Evolutionary conservation across 2,329 filamentous ascomycete genomes (phyloP), one percentile per base, ranked within the genome.

Genomic region (Curvularia sp.): DNA sequence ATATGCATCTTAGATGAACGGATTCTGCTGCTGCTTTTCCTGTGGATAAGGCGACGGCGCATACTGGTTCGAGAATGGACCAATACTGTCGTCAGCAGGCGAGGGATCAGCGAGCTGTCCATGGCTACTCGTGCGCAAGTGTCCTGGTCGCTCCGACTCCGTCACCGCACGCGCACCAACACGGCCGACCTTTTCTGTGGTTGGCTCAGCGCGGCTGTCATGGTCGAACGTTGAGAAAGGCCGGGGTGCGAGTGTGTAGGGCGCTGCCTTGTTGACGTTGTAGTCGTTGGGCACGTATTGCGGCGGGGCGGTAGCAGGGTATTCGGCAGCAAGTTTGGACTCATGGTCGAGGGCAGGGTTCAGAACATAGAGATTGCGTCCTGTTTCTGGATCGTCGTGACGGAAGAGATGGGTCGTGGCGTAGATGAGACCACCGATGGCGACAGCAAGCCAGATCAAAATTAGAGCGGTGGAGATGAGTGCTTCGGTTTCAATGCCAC

Each of bases 391-490:
- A 23, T 61, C 51, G 62, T 86, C 87, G 52, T 88, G 87, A 1
- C 83, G 83, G 27, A 80, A 80, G 79, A 90, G 86, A 54, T 88
- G 82, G 32, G 83, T 81, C 56, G 88, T 76, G 27, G 89, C 88
- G 58, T 92, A 86, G 47, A 86, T 77, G 54, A 94, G 77, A 48
- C 92, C 95, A 47, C 91, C 82, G 34, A 97, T 81, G 4, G 92
- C 86, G 57, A 96, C 84, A 60, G 95, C 77, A 52, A 96, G 70
- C 83, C 93, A 99, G 27, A 96, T 79, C 3, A 91, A 80, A 12
- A 97, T 78, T 4, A 99, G 80, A 49, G 83, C 86, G 0, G 85
- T 83, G 2, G 93, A 91, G 66, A 98, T 93, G 63, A 96, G 85
- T 1, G 90, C 88, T 77, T 97, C 92, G 60, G 87, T 86, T 48